Evolutionary conservation across 805 yeast genomes (phyloP).

Genomic region (Saccharomyces paradoxus): DNA sequence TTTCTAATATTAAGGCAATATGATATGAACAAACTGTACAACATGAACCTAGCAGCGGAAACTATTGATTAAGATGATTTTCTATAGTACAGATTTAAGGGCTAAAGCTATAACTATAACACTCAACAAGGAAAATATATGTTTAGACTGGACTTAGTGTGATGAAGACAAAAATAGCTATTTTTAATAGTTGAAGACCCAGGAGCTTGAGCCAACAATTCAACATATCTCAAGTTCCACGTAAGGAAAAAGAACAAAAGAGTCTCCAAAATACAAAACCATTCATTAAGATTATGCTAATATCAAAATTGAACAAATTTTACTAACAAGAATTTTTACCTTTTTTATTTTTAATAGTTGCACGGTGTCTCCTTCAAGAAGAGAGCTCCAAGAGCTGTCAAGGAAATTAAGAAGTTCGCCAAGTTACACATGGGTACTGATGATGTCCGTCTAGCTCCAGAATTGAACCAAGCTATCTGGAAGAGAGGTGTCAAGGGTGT

Average conservation of each 20-base stretch:
- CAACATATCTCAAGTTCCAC: background rate
- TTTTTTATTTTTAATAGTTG: conserved; percentile 41
- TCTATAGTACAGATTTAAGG: background rate
- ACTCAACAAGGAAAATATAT: background rate
- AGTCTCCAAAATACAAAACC: background rate
- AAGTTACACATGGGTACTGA: conserved; percentile 97
- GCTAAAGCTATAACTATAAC: background rate
- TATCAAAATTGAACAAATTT: background rate
- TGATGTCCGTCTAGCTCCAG: conserved; percentile 98
- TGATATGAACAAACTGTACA: background rate
- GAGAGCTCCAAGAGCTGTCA: conserved; percentile 99
- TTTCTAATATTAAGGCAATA: background rate
- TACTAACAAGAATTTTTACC: conserved; percentile 3
- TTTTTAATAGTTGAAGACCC: background rate
- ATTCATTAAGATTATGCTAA: background rate
- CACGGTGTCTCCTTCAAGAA: conserved; percentile 98
- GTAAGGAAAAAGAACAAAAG: background rate
- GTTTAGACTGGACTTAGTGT: background rate
- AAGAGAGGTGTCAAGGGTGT: conserved; percentile 99
- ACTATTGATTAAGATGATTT: background rate
- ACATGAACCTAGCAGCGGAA: background rate
- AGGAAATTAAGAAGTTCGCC: conserved; percentile 98
- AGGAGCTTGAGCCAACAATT: background rate
- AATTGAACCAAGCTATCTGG: conserved; percentile 97
- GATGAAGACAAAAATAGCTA: background rate